phyloP scores from a whole-genome alignment of 495 filamentous ascomycete species.

The Podospora australis region DNA sequence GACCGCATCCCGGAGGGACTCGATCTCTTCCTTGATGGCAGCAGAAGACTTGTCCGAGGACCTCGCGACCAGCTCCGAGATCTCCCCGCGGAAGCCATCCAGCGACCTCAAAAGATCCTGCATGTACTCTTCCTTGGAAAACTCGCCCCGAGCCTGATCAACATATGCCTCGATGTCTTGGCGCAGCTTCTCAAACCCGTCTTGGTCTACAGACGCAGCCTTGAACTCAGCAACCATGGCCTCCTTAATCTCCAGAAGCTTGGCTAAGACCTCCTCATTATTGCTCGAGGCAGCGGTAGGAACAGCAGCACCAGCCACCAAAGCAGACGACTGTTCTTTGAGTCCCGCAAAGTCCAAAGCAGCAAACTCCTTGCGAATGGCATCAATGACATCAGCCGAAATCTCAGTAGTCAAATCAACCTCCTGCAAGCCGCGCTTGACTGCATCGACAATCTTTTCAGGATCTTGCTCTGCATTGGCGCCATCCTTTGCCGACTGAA shows the following conservation, averaged over 20 bases:
- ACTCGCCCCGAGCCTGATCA: conserved; percentile 56
- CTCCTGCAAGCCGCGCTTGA: conserved; percentile 20
- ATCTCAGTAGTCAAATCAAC: conserved; percentile 9
- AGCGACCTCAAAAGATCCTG: conserved; percentile 66
- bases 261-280: conserved; percentile 60
- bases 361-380: conserved; percentile 19
- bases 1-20: conserved; percentile 67
- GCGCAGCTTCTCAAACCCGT: conserved; percentile 75
- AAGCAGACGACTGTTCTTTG: conserved; percentile 12
- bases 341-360: conserved; percentile 16
- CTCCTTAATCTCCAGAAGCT: conserved; percentile 67
- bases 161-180: conserved; percentile 76
- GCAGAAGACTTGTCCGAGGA: conserved; percentile 46
- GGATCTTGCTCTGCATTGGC: conserved; percentile 7
- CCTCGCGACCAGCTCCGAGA: conserved; percentile 48
- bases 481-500: conserved; percentile 1
- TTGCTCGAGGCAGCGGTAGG: conserved; percentile 11
- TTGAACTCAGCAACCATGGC: conserved; percentile 62
- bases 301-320: conserved; percentile 24
- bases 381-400: conserved; percentile 9
- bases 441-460: conserved; percentile 16
- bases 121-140: conserved; percentile 71
- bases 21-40: conserved; percentile 70
- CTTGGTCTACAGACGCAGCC: conserved; percentile 65
- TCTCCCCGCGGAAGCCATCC: conserved; percentile 64